A percentile compares a stretch with the other conserved stretches of the same genome.
Evolutionary conservation across 345 rosid genomes (phyloP).

Genomic region (Salix caprea): DNA sequence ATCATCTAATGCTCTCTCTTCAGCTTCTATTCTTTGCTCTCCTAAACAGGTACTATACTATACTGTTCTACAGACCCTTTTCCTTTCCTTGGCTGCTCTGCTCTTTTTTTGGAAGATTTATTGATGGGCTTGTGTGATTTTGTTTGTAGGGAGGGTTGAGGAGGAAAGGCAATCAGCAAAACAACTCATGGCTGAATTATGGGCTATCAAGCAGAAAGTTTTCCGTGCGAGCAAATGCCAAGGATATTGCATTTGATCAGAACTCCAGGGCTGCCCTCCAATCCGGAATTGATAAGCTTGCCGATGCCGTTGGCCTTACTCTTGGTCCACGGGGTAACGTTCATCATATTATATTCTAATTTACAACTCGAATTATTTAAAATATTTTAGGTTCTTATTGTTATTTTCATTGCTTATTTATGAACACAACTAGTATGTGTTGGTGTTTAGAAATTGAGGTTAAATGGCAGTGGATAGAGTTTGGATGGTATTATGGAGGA

Average conservation of each 20-base stretch:
- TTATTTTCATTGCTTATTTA: neutral
- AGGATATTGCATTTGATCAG: conserved; percentile 91
- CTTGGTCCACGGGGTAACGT: conserved; percentile 92
- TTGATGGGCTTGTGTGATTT: neutral
- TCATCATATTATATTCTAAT: neutral
- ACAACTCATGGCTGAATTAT: conserved; percentile 49
- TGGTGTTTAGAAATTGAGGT: neutral
- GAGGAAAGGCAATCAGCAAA: conserved; percentile 49
- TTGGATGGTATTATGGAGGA: neutral
- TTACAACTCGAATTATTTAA: too few species aligned
- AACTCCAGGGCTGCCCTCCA: conserved; percentile 75
- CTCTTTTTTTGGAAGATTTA: neutral
- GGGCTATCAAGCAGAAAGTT: conserved; percentile 47
- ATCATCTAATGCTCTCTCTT: conserved; percentile 66
- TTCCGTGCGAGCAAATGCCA: conserved; percentile 67
- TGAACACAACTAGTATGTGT: neutral
- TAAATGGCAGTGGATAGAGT: neutral
- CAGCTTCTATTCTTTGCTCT: conserved; percentile 64
- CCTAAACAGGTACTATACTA: conserved; percentile 51
- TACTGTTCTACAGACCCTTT: neutral
- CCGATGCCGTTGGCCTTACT: conserved; percentile 88
- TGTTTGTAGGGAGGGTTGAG: conserved; percentile 17
- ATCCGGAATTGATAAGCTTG: conserved; percentile 89
- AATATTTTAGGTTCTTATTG: neutral
- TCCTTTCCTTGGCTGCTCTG: neutral